A percentile compares a stretch with the other conserved stretches of the same genome.
phyloP scores from a whole-genome alignment of 148 eudicot species.

The Rhododendron mucronatum region DNA sequence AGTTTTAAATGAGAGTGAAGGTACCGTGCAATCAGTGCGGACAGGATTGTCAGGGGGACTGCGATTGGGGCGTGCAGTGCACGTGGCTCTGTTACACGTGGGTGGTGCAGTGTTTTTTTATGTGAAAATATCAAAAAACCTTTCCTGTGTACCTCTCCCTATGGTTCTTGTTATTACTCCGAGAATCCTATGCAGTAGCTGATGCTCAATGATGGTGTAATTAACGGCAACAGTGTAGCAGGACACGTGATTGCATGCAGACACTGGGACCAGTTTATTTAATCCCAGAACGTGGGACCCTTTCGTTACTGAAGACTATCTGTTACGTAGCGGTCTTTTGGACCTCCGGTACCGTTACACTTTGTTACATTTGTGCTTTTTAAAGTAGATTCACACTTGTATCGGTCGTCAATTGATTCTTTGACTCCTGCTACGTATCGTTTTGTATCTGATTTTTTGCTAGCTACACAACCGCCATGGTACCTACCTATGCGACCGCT shows the following conservation, averaged over 20 bases:
- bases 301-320: background rate
- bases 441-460: no score
- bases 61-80: conserved; percentile 37
- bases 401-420: no score
- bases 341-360: no score
- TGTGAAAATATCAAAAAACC: background rate
- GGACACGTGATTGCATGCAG: conserved; percentile 86
- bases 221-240: conserved; percentile 46
- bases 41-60: conserved; percentile 25
- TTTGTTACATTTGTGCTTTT: no score
- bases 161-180: background rate
- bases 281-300: background rate
- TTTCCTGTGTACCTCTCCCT: no score
- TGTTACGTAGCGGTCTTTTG: no score
- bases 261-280: conserved; percentile 40
- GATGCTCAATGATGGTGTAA: conserved; percentile 29
- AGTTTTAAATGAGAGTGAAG: conserved; percentile 23
- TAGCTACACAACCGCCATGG: no score
- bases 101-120: conserved; percentile 14
- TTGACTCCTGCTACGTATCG: no score
- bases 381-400: no score
- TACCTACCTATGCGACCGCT: no score
- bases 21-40: conserved; percentile 31
- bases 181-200: conserved; percentile 50
- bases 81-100: conserved; percentile 35